Evolutionary conservation across 2,329 filamentous ascomycete species (phyloP), one percentile per base, ranked within the genome.

Genomic region (Lachnellula willkommii): DNA sequence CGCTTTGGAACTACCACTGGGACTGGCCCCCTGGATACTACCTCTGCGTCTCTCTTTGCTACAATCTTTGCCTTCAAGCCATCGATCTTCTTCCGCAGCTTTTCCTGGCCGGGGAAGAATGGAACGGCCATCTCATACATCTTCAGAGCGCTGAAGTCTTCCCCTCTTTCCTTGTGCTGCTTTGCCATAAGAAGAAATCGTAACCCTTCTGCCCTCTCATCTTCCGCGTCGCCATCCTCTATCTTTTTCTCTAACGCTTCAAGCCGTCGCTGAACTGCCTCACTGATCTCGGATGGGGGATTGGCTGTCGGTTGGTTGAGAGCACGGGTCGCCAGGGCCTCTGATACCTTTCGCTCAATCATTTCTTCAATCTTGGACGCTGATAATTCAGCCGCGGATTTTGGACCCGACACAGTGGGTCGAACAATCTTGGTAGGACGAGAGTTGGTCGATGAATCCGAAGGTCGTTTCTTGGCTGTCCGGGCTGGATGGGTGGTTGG

Each of bases 181-280:
- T 94, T 89, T 1, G 90, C 93, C 79, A 94, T 90, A n/a, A 96
- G 78, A 36, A 97, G 74, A 65, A 88, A 90, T 11, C 90, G 88
- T 28, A 97, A 73, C 0, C 93, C 94, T 60, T 96, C 90, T 0
- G 89, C 86, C 52, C 88, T 84, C 26, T 80, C 77, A 65, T 95
- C 90, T 39, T 92, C 89, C 47, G 80, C 75, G 55, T 77, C 73
- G 14, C 79, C 77, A 35, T 74, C 76, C 56, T 93, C 88, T 28
- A 97, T 88, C n/a, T 89, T 87, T 62, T 87, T 83, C 72, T 97
- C 93, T 3, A 97, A 78, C 0, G 88, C 86, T 56, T 96, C 90
- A 0, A 97, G 77, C 1, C 93, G 84, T 55, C 79, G 83, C 65
- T 94, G 89, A 22, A 96, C 82, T 26, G 90, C 87, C 35, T 91